Base-by-base conservation (phyloP, 2,329 filamentous ascomycete genomes). In the Fusarium sp. region DNA sequence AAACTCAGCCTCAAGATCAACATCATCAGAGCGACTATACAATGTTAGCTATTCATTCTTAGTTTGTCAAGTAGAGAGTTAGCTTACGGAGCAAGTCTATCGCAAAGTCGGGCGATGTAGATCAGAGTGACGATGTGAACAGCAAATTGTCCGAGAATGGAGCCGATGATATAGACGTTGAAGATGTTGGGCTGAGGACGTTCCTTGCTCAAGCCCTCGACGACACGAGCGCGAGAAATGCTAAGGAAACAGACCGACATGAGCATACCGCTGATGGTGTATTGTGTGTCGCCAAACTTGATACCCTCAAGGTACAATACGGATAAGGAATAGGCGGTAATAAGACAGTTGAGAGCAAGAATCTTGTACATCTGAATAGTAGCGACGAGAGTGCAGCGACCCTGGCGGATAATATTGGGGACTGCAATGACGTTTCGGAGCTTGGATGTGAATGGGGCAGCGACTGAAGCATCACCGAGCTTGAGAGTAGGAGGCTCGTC, bases 311-410 rank as follows among this genome's bases (percentile, higher is more conserved):
- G 89, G 79, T 99, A 99, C 63, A 99, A 87, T 20, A 99, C 96
- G 81, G 93, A 97, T 79, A 99, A 84, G 81, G 94, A 97, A 89
- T 99, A 99, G 40, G 96, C 96, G 75, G 93, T 97, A 80, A 99
- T 99, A 75, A 99, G 86, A 80, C 96, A 99, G 86, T 99, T 99
- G 65, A 99, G 86, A 11, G 96, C 96, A 55, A 99, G 89, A 76
- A 99, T 99, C 88, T 98, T 99, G 90, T 99, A 99, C 95, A 99
- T 99, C 85, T 99, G 96, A 73, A 99, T 98, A 0, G 96, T 99
- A 35, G 96, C 96, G 59, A 99, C 96, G 23, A 99, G 90, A 11
- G 96, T 99, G 85, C 96, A 99, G 69, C 96, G 93, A 63, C 96
- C 96, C 84, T 99, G 96, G 64, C 96, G 93, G 78, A 99, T 96